A percentile compares a stretch with the other conserved stretches of the same genome.
These are phyloP conservation scores for Exophiala sideris DNA, from an alignment of 2,329 filamentous ascomycete species.

Conservation along the genomic window DNA sequence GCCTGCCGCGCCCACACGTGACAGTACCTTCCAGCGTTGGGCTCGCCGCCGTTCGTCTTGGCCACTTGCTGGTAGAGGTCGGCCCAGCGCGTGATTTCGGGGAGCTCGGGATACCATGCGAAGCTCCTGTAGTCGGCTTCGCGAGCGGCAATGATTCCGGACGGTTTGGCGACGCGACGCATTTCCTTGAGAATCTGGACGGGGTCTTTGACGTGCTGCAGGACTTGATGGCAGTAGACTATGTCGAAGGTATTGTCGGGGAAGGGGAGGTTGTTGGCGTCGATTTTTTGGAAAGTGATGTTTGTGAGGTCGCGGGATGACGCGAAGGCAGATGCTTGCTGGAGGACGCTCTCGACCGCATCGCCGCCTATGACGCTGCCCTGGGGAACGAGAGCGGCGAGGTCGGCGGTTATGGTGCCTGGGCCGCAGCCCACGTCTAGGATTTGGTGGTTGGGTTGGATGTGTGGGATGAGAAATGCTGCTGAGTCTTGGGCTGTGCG, in stretches of 20 bases:
- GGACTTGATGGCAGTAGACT: constrained; percentile 58
- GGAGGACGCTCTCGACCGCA: constrained; percentile 31
- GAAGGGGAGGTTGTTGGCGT: constrained; percentile 43
- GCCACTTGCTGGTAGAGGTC: constrained; percentile 31
- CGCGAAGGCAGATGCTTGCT: constrained; percentile 33
- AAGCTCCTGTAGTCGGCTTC: constrained; percentile 36
- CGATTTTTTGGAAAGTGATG: constrained; percentile 35
- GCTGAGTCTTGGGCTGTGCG: constrained; percentile 36
- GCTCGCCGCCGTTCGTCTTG: constrained; percentile 33
- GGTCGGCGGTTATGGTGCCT: constrained; percentile 42
- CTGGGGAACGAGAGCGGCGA: constrained; percentile 38
- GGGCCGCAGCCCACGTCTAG: constrained; percentile 46
- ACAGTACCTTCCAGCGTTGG: constrained; percentile 29
- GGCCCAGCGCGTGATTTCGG: constrained; percentile 30
- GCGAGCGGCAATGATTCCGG: constrained; percentile 51
- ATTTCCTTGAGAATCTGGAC: constrained; percentile 52
- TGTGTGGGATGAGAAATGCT: constrained; percentile 39
- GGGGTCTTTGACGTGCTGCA: constrained; percentile 55
- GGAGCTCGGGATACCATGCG: constrained; percentile 31
- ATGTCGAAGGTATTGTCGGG: constrained; percentile 55
- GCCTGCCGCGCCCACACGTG: constrained; percentile 31
- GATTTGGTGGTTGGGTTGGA: constrained; percentile 37
- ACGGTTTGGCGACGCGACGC: constrained; percentile 51
- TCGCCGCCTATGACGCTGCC: constrained; percentile 41
- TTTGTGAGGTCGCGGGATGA: constrained; percentile 33